These are phyloP conservation scores for Citropsis articulata DNA, from an alignment of 345 rosid genomes.

Conservation along the genomic window DNA sequence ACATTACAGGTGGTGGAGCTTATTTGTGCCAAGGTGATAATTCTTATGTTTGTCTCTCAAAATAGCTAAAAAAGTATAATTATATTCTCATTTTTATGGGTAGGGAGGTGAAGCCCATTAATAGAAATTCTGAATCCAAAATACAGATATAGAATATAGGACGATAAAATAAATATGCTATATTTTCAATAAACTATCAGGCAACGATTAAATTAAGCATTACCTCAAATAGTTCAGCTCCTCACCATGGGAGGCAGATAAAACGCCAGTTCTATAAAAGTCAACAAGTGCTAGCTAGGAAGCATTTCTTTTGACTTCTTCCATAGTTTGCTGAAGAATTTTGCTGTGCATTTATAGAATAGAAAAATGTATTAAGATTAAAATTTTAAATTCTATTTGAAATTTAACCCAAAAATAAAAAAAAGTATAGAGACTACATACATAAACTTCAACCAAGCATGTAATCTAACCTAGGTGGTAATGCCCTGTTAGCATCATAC, in stretches of 20 bases:
- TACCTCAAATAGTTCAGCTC: constrained; percentile 85
- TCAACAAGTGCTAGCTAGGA: constrained; percentile 93
- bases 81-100: too few relatives aligned
- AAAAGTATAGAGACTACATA: neutral
- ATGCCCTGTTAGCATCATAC: too few relatives aligned
- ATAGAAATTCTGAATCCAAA: too few relatives aligned
- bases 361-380: neutral
- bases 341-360: constrained; percentile 44
- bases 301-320: constrained; percentile 96
- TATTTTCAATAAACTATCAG: constrained; percentile 7
- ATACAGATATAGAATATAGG: too few relatives aligned
- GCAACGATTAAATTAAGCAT: neutral
- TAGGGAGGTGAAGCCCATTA: too few relatives aligned
- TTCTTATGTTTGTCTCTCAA: too few relatives aligned
- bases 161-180: too few relatives aligned
- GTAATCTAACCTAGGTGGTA: too few relatives aligned
- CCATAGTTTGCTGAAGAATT: constrained; percentile 52
- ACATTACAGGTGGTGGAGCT: too few relatives aligned
- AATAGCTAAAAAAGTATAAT: too few relatives aligned
- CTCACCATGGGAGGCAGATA: constrained; percentile 99
- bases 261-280: constrained; percentile 80
- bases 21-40: too few relatives aligned
- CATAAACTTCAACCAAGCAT: neutral
- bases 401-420: neutral
- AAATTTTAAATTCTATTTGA: neutral